Conservation (phyloP, 164 flowering plant species). For the Magnolia kwangsiensis region DNA sequence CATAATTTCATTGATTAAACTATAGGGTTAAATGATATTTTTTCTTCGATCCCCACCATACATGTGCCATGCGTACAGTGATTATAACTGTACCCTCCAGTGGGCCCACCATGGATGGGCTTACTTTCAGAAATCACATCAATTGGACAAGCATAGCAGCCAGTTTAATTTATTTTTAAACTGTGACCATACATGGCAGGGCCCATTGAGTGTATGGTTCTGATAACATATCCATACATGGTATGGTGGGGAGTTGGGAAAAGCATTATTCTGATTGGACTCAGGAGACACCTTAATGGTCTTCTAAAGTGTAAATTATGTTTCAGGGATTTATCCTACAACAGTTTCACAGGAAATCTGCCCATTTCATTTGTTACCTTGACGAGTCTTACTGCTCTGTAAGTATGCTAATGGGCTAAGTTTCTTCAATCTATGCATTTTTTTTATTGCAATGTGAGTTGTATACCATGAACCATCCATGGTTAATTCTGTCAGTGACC, state of each 20-base stretch:
- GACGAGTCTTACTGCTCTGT: slow-evolving; percentile 61
- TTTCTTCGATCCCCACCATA: too few relatives aligned
- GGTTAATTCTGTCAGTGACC: slow-evolving; percentile 41
- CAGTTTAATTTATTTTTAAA: neutral
- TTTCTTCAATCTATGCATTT: neutral
- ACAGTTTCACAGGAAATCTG: slow-evolving; percentile 70
- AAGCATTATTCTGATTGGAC: too few relatives aligned
- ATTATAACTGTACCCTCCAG: too few relatives aligned
- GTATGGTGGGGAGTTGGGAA: neutral
- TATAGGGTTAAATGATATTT: neutral
- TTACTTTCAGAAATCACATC: neutral
- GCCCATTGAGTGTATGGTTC: neutral
- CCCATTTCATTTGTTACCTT: slow-evolving; percentile 65
- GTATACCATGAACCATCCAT: too few relatives aligned
- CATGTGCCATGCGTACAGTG: too few relatives aligned
- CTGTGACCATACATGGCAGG: neutral
- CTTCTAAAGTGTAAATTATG: too few relatives aligned
- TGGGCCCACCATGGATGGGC: neutral
- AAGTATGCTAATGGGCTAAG: slow-evolving; percentile 3
- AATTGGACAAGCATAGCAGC: neutral
- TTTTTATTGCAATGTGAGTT: neutral
- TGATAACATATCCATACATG: neutral
- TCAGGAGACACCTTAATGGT: neutral
- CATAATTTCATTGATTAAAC: neutral
- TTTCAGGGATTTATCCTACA: slow-evolving; percentile 77